Conservation (phyloP, 2,329 filamentous ascomycete genomes). For the Diaporthe amygdali region DNA sequence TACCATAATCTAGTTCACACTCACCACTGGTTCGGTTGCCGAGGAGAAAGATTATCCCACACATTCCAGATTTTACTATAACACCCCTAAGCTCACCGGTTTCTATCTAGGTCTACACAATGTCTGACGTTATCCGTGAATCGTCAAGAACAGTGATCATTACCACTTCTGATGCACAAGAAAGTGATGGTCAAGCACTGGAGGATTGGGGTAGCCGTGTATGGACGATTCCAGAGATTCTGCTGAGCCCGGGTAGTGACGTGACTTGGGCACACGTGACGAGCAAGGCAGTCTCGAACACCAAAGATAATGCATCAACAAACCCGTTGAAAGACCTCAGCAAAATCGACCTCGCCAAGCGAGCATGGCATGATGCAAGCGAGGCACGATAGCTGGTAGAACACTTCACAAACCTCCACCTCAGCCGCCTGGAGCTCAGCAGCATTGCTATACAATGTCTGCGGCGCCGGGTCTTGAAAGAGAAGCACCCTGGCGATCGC, state of each 20-base stretch:
- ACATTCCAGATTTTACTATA: too few species aligned
- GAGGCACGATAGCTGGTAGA: slow-evolving; percentile 39
- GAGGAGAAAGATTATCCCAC: too few species aligned
- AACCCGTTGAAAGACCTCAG: slow-evolving; percentile 3
- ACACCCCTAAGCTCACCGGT: too few species aligned
- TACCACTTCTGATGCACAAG: too few species aligned
- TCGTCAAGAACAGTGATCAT: too few species aligned
- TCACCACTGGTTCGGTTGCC: too few species aligned
- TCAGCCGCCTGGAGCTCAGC: slow-evolving; percentile 40
- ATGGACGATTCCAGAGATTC: slow-evolving; percentile 37
- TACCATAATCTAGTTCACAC: too few species aligned
- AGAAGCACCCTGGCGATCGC: slow-evolving; percentile 36
- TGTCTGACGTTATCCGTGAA: too few species aligned
- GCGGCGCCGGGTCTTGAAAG: slow-evolving; percentile 28
- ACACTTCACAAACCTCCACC: slow-evolving; percentile 37
- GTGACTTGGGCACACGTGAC: neutral
- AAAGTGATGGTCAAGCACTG: slow-evolving; percentile 12
- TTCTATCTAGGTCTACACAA: too few species aligned
- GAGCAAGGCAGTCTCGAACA: slow-evolving; percentile 34
- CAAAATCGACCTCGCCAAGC: too few species aligned
- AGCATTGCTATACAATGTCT: slow-evolving; percentile 38
- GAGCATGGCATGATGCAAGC: slow-evolving; percentile 36
- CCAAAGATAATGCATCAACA: slow-evolving; percentile 26
- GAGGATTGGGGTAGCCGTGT: slow-evolving; percentile 34
- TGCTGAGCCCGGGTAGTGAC: slow-evolving; percentile 30